Conservation (phyloP, 2,329 filamentous ascomycete genomes). For the Cladorrhinum sp. region DNA sequence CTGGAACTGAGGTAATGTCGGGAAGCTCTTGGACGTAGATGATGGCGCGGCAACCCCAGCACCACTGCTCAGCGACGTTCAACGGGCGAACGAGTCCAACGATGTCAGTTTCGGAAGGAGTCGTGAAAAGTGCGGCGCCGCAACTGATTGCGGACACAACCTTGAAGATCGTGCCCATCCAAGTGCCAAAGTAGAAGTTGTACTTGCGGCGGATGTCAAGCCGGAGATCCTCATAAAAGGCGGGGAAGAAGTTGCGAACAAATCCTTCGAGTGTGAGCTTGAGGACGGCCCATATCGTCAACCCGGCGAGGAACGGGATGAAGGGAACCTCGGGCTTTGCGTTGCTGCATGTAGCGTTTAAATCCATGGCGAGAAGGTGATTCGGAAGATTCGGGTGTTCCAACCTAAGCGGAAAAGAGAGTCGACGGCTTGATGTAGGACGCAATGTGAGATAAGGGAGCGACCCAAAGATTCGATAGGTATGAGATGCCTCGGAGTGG, state of each 20-base stretch:
- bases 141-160: constrained; percentile 19
- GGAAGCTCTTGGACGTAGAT: constrained; percentile 25
- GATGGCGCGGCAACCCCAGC: constrained; percentile 25
- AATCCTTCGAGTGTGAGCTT: constrained; percentile 15
- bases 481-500: not conserved
- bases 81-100: constrained; percentile 21
- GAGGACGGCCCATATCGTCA: constrained; percentile 19
- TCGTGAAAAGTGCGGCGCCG: constrained; percentile 20
- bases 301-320: constrained; percentile 19
- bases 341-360: not conserved
- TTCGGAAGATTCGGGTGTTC: not conserved
- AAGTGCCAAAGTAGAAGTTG: constrained; percentile 21
- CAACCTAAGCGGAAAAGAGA: not conserved
- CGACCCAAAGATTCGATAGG: too few species aligned
- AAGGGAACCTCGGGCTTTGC: constrained; percentile 18
- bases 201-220: constrained; percentile 17
- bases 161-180: constrained; percentile 24
- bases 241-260: constrained; percentile 15
- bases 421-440: too few species aligned
- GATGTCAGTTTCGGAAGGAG: constrained; percentile 24
- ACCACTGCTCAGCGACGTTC: constrained; percentile 23
- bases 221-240: constrained; percentile 19
- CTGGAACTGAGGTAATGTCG: constrained; percentile 19
- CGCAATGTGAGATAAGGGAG: too few species aligned
- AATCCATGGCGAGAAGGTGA: not conserved